A percentile compares a stretch with the other conserved stretches of the same genome.
These are phyloP conservation scores for Aspergillus novofumigatus DNA, from an alignment of 2,329 filamentous ascomycete species.

Conservation along the genomic window DNA sequence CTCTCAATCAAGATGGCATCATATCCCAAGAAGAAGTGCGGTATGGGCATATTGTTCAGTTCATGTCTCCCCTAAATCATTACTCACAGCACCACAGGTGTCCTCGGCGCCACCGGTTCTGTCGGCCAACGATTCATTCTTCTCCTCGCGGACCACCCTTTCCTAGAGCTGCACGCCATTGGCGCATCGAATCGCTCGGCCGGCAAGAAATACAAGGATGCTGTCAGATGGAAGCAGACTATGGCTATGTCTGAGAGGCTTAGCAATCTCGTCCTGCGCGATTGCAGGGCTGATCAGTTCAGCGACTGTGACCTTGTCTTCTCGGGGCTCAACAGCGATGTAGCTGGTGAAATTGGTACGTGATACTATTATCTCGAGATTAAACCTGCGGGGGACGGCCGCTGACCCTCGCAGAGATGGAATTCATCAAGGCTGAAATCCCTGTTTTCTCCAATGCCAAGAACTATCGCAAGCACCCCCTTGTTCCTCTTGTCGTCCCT, in stretches of 20 bases:
- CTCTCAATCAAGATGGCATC: constrained; percentile 24
- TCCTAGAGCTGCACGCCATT: constrained; percentile 80
- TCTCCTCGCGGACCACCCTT: constrained; percentile 80
- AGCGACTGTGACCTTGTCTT: constrained; percentile 89
- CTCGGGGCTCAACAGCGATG: constrained; percentile 85
- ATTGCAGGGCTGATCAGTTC: constrained; percentile 79
- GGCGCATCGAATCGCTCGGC: constrained; percentile 86
- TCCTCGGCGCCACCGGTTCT: constrained; percentile 87
- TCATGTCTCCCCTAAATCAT: constrained; percentile 13
- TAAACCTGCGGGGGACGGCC: background rate
- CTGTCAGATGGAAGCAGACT: constrained; percentile 91
- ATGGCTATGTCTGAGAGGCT: constrained; percentile 71
- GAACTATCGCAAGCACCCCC: constrained; percentile 87
- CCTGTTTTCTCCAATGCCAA: constrained; percentile 97
- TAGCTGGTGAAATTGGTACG: constrained; percentile 85
- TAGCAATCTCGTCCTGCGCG: constrained; percentile 76
- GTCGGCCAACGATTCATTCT: constrained; percentile 96
- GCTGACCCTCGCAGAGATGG: constrained; percentile 63
- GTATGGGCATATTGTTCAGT: constrained; percentile 20
- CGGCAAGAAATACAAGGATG: constrained; percentile 92
- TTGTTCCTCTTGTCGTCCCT: constrained; percentile 89
- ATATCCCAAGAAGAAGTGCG: constrained; percentile 39
- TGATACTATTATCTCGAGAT: background rate
- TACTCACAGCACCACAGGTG: constrained; percentile 45
- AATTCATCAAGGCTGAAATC: constrained; percentile 82